Conservation (phyloP, 2,329 filamentous ascomycete genomes). For the Orbilia blumenaviensis region DNA sequence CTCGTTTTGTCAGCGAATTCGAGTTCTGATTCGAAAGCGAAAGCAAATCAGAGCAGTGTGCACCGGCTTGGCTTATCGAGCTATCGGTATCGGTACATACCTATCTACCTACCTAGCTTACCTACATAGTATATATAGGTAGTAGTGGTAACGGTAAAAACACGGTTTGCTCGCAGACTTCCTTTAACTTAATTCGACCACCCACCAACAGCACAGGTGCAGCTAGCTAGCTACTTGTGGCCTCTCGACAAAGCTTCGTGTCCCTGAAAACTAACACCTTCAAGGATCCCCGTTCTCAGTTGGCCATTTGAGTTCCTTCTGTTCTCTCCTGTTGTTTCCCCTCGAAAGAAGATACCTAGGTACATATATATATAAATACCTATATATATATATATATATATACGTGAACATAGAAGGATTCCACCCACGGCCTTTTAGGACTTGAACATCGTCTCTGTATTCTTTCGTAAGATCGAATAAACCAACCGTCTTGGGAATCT, state of each 20-base stretch:
- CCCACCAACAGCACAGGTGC: too few relatives aligned
- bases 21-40: conserved; percentile 1
- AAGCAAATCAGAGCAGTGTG: too few relatives aligned
- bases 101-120: not conserved
- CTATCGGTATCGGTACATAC: conserved; percentile 24
- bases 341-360: too few relatives aligned
- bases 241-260: conserved; percentile 4
- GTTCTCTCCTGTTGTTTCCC: not conserved
- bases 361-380: too few relatives aligned
- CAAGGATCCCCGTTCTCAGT: not conserved
- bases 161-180: conserved; percentile 14
- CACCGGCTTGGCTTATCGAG: conserved; percentile 33
- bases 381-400: too few relatives aligned
- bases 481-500: too few relatives aligned
- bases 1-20: conserved; percentile 41
- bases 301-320: too few relatives aligned
- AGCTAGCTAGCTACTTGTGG: too few relatives aligned
- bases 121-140: not conserved
- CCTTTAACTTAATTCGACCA: too few relatives aligned
- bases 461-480: conserved; percentile 19
- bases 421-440: not conserved
- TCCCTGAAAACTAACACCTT: conserved; percentile 15
- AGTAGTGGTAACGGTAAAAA: too few relatives aligned
- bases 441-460: conserved; percentile 1
- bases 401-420: not conserved